A percentile compares a stretch with the other conserved stretches of the same genome.
Conservation (phyloP, 495 filamentous ascomycete genomes). For the Venustampulla echinocandica region DNA sequence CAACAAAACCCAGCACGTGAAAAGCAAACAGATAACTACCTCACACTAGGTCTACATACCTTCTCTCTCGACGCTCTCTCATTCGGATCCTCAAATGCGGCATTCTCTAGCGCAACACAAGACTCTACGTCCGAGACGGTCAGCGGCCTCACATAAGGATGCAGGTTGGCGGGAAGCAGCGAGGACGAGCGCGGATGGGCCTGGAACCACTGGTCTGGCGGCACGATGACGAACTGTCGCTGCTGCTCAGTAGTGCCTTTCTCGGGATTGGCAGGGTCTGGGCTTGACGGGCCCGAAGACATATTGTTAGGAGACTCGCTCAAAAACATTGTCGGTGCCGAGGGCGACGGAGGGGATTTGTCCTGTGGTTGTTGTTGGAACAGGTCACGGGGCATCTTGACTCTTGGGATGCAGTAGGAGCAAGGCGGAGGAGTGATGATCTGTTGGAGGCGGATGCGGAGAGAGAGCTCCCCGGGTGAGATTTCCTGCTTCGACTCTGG, state of each 20-base stretch:
- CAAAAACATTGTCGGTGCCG: no score
- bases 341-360: no score
- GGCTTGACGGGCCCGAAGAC: not conserved
- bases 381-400: no score
- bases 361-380: no score
- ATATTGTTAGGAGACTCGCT: not conserved
- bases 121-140: slow-evolving; percentile 66
- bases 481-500: no score
- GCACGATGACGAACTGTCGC: slow-evolving; percentile 16
- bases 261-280: no score
- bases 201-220: slow-evolving; percentile 9
- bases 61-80: slow-evolving; percentile 74
- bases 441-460: no score
- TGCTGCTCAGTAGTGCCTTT: not conserved
- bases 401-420: no score
- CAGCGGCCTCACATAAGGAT: slow-evolving; percentile 45
- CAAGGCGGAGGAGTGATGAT: no score
- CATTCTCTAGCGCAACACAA: slow-evolving; percentile 66
- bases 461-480: no score
- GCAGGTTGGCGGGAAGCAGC: slow-evolving; percentile 8
- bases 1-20: not conserved
- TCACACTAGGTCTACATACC: no score
- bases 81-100: slow-evolving; percentile 55
- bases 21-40: no score
- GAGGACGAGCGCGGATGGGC: not conserved